These are phyloP conservation scores for Nicotiana noctiflora DNA, from an alignment of 257 asterid genomes.

Conservation along the genomic window DNA sequence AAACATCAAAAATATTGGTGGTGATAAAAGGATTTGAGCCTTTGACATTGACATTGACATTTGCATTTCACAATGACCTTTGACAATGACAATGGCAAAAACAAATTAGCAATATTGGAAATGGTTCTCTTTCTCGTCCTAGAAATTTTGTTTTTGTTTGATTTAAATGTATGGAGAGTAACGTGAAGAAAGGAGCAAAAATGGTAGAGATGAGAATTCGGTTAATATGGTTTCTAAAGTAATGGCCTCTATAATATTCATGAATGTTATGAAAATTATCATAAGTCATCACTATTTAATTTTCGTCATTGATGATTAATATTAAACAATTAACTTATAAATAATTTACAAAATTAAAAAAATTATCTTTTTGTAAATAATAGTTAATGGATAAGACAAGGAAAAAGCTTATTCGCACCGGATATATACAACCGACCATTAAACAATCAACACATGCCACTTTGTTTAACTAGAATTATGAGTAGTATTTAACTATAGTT, in stretches of 20 bases:
- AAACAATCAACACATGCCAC: no score
- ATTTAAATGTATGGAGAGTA: not conserved
- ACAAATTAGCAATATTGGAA: not conserved
- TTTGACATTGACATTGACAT: not conserved
- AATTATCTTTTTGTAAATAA: no score
- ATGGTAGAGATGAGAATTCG: not conserved
- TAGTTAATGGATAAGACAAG: no score
- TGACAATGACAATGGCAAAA: not conserved
- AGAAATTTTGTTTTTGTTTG: not conserved
- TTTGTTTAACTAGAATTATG: no score
- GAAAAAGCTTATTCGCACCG: no score
- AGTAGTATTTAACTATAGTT: no score
- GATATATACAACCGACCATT: no score
- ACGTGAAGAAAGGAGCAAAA: not conserved
- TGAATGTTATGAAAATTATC: not conserved
- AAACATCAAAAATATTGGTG: not conserved
- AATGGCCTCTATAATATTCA: not conserved
- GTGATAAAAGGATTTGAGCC: not conserved
- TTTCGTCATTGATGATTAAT: no score
- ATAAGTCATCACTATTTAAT: not conserved
- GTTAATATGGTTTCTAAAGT: not conserved
- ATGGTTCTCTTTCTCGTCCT: no score
- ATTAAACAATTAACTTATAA: no score
- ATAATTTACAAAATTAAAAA: no score
- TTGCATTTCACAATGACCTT: not conserved